Conservation (phyloP, 805 yeast genomes). For the Naumovozyma dairenensis region DNA sequence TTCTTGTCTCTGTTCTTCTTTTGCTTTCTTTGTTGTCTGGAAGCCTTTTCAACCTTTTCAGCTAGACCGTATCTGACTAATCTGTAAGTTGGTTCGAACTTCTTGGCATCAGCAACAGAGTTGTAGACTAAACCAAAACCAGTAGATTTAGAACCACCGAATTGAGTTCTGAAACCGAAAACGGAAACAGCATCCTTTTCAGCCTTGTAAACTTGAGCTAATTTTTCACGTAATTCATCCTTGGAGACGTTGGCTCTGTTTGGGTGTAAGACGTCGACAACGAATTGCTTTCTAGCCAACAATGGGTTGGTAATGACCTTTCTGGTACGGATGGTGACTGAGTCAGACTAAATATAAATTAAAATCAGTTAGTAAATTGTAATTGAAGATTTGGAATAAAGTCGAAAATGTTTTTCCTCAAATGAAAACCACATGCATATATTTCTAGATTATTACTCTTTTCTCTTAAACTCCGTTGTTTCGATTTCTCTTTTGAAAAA, state of each 20-base stretch:
- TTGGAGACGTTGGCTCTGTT: constrained; percentile 96
- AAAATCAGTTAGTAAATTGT: neutral
- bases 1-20: constrained; percentile 98
- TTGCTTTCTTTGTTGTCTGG: constrained; percentile 99
- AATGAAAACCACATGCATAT: neutral
- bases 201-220: constrained; percentile 77
- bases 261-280: constrained; percentile 98
- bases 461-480: neutral
- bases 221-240: constrained; percentile 94
- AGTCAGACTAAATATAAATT: constrained; percentile 63
- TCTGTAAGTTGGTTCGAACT: constrained; percentile 97
- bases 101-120: constrained; percentile 93
- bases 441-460: neutral
- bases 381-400: too few species aligned
- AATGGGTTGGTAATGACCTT: constrained; percentile 96
- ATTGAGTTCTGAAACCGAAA: constrained; percentile 97
- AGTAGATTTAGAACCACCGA: constrained; percentile 98
- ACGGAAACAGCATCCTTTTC: constrained; percentile 91
- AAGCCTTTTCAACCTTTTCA: constrained; percentile 85
- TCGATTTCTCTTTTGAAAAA: neutral
- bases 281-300: constrained; percentile 98
- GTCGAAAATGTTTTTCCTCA: neutral
- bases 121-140: constrained; percentile 98
- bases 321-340: constrained; percentile 98
- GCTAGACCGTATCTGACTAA: constrained; percentile 97